Evolutionary conservation across 805 yeast genomes (phyloP).

Genomic region (Ogataea glucozyma): DNA sequence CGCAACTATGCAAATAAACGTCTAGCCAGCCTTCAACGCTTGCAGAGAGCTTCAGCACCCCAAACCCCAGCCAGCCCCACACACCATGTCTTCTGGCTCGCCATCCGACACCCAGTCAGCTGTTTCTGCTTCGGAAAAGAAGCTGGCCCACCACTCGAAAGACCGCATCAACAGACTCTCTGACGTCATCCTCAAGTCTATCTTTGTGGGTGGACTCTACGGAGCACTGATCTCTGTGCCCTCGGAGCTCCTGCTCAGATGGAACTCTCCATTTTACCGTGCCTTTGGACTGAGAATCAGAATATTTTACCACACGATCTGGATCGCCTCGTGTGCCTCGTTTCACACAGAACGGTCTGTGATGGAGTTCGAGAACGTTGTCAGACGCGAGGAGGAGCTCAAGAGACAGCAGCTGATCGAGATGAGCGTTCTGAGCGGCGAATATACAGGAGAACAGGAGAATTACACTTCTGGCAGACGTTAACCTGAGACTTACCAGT

Average conservation of each 20-base stretch:
- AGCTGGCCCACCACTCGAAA: slow-evolving; percentile 27
- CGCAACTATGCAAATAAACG: too few species aligned
- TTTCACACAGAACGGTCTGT: slow-evolving; percentile 39
- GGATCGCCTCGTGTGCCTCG: slow-evolving; percentile 39
- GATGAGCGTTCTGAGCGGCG: slow-evolving; percentile 35
- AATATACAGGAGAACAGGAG: slow-evolving; percentile 34
- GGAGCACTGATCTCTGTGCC: slow-evolving; percentile 41
- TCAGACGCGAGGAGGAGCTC: slow-evolving; percentile 34
- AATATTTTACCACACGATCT: slow-evolving; percentile 39
- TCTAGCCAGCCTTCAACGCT: too few species aligned
- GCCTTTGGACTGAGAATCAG: slow-evolving; percentile 39
- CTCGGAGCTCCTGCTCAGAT: slow-evolving; percentile 36
- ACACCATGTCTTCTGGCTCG: too few species aligned
- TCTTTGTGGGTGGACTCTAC: slow-evolving; percentile 37
- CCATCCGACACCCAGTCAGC: neutral
- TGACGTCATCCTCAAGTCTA: slow-evolving; percentile 33
- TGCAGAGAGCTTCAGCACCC: too few species aligned
- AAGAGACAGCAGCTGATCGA: slow-evolving; percentile 36
- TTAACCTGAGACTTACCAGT: too few species aligned
- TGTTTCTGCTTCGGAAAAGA: neutral
- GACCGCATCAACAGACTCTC: slow-evolving; percentile 30
- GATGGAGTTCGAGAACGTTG: slow-evolving; percentile 33
- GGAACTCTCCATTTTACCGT: slow-evolving; percentile 40
- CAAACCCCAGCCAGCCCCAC: too few species aligned
- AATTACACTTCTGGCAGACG: too few species aligned